Conservation (phyloP, 306 rosid species). For the Albizia julibrissin region DNA sequence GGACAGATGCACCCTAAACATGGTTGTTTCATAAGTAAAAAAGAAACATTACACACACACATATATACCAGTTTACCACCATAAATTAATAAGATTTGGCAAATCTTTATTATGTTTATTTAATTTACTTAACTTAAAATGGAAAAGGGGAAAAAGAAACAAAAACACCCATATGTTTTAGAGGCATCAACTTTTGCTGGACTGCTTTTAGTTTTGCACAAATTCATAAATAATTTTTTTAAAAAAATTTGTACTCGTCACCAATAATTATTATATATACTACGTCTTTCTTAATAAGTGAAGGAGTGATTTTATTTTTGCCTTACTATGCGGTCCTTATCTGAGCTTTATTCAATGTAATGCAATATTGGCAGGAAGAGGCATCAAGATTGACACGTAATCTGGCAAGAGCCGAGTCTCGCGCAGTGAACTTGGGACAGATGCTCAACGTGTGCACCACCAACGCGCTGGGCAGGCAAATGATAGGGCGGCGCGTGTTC, state of each 20-base stretch:
- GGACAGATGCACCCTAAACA: too few relatives aligned
- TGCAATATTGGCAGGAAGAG: conserved; percentile 59
- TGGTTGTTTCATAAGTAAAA: too few relatives aligned
- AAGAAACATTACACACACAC: not conserved
- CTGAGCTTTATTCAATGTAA: not conserved
- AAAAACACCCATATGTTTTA: not conserved
- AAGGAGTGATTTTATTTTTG: not conserved
- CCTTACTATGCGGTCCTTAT: too few relatives aligned
- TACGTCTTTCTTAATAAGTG: too few relatives aligned
- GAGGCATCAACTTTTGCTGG: not conserved
- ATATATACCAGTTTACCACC: not conserved
- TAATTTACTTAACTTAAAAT: not conserved
- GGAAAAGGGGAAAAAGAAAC: not conserved
- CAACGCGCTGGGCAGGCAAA: conserved; percentile 60
- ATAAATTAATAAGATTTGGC: not conserved
- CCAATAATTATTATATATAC: too few relatives aligned
- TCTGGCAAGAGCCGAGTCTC: conserved; percentile 42
- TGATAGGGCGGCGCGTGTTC: conserved; percentile 69
- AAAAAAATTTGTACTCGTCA: too few relatives aligned
- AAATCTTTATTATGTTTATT: not conserved
- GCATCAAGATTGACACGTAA: conserved; percentile 43
- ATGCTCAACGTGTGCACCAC: conserved; percentile 59
- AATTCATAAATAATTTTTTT: too few relatives aligned
- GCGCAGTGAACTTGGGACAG: conserved; percentile 51
- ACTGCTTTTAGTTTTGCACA: not conserved